Conservation (phyloP, 108 stramenopile genomes). For the Mayamaea pseudoterrestris region DNA sequence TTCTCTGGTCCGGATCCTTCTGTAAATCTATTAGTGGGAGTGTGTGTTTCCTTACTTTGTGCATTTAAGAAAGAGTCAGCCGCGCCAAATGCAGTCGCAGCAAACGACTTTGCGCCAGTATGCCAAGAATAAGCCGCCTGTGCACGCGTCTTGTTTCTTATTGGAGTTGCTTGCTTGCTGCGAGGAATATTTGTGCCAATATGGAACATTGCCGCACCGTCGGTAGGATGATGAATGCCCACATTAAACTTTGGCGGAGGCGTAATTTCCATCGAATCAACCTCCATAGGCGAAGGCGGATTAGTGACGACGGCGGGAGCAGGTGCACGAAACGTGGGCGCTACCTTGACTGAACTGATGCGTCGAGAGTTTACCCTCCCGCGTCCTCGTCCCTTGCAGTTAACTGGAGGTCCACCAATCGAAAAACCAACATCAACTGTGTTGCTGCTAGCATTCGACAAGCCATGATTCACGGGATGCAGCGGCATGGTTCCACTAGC, state of each 20-base stretch:
- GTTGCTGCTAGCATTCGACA: not conserved
- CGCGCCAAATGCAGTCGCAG: not conserved
- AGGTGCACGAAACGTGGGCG: conserved; percentile 3
- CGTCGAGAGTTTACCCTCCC: not conserved
- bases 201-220: not conserved
- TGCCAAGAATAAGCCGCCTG: not conserved
- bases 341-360: not conserved
- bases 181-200: not conserved
- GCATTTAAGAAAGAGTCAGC: too few species aligned
- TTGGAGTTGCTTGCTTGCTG: not conserved
- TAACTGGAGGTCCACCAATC: not conserved
- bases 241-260: not conserved
- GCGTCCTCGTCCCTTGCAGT: not conserved
- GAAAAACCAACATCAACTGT: not conserved
- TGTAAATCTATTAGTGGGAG: too few species aligned
- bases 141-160: not conserved
- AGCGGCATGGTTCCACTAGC: not conserved
- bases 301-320: not conserved
- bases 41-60: too few species aligned
- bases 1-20: too few species aligned
- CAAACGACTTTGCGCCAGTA: not conserved
- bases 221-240: not conserved
- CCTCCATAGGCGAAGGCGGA: conserved; percentile 1
- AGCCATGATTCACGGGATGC: not conserved
- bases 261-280: not conserved